Evolutionary conservation across 1,139 yeast genomes (phyloP).

Genomic region (Geotrichum klebahnii): DNA sequence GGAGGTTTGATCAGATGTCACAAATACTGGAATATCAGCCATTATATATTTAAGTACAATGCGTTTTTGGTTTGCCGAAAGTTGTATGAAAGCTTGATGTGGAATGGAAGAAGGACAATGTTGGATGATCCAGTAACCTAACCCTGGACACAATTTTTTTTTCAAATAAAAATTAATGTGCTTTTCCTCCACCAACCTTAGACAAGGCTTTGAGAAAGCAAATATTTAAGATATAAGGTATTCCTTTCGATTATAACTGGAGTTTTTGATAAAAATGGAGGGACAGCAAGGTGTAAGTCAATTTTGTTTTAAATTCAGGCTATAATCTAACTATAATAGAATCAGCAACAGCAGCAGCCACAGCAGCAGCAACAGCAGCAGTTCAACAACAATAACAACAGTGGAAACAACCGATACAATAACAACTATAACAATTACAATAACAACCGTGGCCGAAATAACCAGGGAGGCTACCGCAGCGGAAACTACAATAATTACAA

Average conservation of each 20-base stretch:
- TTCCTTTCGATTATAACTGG: too few species aligned
- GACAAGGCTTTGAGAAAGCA: neutral
- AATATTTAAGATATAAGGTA: neutral
- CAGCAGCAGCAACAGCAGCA: slow-evolving; percentile 15
- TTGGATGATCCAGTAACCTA: too few species aligned
- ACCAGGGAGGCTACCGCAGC: slow-evolving; percentile 18
- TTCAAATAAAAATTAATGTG: neutral
- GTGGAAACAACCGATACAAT: slow-evolving; percentile 7
- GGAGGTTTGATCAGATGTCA: slow-evolving; percentile 63
- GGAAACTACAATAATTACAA: slow-evolving; percentile 16
- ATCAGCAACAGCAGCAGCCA: slow-evolving; percentile 6
- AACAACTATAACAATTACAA: slow-evolving; percentile 10
- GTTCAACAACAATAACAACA: slow-evolving; percentile 1
- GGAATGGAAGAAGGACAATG: too few species aligned
- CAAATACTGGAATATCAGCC: slow-evolving; percentile 46
- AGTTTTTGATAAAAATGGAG: slow-evolving; percentile 3
- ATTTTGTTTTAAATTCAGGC: neutral
- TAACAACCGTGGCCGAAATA: neutral
- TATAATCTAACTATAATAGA: neutral
- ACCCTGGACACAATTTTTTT: slow-evolving; percentile 2
- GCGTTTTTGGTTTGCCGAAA: neutral
- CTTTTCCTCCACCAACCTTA: neutral
- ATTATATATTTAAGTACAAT: slow-evolving; percentile 6
- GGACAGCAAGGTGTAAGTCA: slow-evolving; percentile 3
- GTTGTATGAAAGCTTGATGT: neutral